A percentile compares a stretch with the other conserved stretches of the same genome.
phyloP scores from a whole-genome alignment of 495 filamentous ascomycete genomes.

The Aspergillus incahuasiensis region DNA sequence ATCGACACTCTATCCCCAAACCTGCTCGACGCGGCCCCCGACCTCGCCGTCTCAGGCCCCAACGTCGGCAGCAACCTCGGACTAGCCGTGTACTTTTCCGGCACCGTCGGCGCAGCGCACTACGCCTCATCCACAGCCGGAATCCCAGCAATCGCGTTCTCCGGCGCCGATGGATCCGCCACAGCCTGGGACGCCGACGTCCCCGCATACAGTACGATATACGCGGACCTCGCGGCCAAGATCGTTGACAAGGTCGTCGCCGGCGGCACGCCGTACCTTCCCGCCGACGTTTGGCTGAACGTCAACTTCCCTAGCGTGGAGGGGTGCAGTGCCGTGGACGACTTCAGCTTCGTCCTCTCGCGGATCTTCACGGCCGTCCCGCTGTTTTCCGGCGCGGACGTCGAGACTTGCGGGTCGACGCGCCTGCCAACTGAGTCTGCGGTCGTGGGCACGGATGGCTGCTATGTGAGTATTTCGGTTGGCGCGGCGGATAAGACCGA shows the following conservation, averaged over 20 bases:
- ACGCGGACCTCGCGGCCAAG: constrained; percentile 56
- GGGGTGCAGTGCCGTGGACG: constrained; percentile 38
- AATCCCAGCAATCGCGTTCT: constrained; percentile 63
- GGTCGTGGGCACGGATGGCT: constrained; percentile 45
- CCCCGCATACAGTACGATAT: constrained; percentile 50
- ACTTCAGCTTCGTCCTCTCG: constrained; percentile 59
- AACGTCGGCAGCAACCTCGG: constrained; percentile 61
- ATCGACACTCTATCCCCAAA: constrained; percentile 50
- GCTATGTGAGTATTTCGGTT: constrained; percentile 60
- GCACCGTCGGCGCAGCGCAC: constrained; percentile 57
- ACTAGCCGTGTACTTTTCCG: constrained; percentile 49
- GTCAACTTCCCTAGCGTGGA: constrained; percentile 58
- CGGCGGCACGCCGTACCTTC: constrained; percentile 57
- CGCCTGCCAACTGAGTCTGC: constrained; percentile 54
- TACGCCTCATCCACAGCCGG: constrained; percentile 50
- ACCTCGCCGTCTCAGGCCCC: constrained; percentile 59
- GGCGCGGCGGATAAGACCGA: constrained; percentile 56
- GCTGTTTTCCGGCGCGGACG: constrained; percentile 49
- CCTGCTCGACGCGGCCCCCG: constrained; percentile 47
- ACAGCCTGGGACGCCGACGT: constrained; percentile 49
- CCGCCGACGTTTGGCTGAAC: constrained; percentile 56
- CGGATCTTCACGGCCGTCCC: constrained; percentile 50
- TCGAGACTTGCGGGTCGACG: constrained; percentile 48
- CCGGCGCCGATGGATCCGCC: constrained; percentile 44
- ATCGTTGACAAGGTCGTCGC: constrained; percentile 49